Evolutionary conservation across 176 grass and related monocot genomes (phyloP), one percentile per base, ranked within the genome.

Genomic region (Chrysopogon serrulatus): DNA sequence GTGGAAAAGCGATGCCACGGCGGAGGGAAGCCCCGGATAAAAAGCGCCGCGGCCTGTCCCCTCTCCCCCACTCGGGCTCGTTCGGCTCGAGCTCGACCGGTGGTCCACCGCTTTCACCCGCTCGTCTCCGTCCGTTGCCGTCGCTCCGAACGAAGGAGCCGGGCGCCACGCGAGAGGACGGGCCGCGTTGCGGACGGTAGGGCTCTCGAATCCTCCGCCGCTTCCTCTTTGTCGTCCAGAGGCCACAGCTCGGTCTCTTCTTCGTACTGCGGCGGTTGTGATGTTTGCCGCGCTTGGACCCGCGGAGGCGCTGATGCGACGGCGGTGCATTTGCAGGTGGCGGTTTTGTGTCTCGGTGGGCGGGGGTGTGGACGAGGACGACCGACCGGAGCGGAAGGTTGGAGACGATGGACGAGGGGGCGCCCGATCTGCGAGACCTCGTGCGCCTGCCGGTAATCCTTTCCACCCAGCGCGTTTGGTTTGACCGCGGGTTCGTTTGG

Each of bases 1-100:
- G 89, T 97, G 85, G 83, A 87, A 94, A 94, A 92, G 91, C 64
- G 75, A 19, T 71, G 91, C 94, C 91, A 97, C 89, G 82, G 24
- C 60, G 89, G 94, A 97, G 21, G 3, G 23, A 56, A 24, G 21
- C 21, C 73, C 21, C 73, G 70, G 81, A 86, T 80, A 49, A 76
- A 71, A 28, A 37, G 31, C 68, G 31, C 43, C 68, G 31, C 43
- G 4, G 12, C 2, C 31, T 23, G 54, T 16, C 34, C 5, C 57
- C 31, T 4, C 5, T 2, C 41, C 41, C 19, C 19, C 53, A 7
- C 21, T 21, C 49, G 2, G 51, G 21, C 3, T 21, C 18, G 48
- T n/a, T n/a, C n/a, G n/a, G n/a, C n/a, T n/a, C n/a, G n/a, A n/a
- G 13, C 51, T 54, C 51, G 51, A n/a, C 48, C 53, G 53, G 53